These are phyloP conservation scores for Dendrobium officinale DNA, from an alignment of 106 monocot species.

Conservation along the genomic window DNA sequence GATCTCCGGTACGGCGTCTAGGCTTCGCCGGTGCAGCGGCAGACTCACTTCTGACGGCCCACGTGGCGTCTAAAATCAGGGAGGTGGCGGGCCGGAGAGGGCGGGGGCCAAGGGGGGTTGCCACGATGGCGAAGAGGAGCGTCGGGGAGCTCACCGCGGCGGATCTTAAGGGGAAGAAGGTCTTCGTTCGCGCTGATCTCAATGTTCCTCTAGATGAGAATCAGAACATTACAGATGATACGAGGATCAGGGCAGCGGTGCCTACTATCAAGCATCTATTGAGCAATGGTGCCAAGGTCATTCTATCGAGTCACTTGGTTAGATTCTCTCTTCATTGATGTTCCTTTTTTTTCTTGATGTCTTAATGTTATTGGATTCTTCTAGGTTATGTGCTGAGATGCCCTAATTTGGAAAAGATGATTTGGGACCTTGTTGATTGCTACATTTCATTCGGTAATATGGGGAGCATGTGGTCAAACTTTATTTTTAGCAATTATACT, in stretches of 20 bases:
- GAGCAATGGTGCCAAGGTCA: slow-evolving; percentile 74
- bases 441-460: background rate
- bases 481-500: no score
- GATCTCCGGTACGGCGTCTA: slow-evolving; percentile 27
- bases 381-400: background rate
- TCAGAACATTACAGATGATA: slow-evolving; percentile 89
- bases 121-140: slow-evolving; percentile 85
- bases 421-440: background rate
- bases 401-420: background rate
- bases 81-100: slow-evolving; percentile 22
- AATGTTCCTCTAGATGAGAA: slow-evolving; percentile 85
- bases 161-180: slow-evolving; percentile 74
- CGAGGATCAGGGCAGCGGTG: slow-evolving; percentile 83
- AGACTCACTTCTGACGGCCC: slow-evolving; percentile 26
- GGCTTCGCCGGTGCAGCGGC: slow-evolving; percentile 40
- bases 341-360: background rate
- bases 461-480: no score
- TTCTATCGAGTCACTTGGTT: slow-evolving; percentile 90
- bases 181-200: slow-evolving; percentile 80
- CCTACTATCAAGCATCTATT: slow-evolving; percentile 86
- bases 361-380: background rate
- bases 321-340: slow-evolving; percentile 5
- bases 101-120: slow-evolving; percentile 49
- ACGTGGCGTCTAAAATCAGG: slow-evolving; percentile 23
- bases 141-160: slow-evolving; percentile 60